These are phyloP conservation scores for Mucuna pruriens DNA, from an alignment of 306 rosid genomes.

Conservation along the genomic window DNA sequence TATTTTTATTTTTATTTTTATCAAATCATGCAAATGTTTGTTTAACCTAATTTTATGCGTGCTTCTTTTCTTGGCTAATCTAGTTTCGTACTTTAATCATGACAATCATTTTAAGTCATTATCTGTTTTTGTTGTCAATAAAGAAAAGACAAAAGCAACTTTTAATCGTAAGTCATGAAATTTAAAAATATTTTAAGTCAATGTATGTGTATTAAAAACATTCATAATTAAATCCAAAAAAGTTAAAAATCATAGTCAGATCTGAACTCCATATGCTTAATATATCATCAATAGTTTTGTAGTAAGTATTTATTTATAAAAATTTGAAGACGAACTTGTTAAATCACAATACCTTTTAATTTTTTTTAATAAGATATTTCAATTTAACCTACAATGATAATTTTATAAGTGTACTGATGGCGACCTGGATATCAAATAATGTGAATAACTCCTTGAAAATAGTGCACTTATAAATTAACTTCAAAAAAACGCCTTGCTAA, in stretches of 20 bases:
- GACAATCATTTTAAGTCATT: constrained; percentile 16
- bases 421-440: no score
- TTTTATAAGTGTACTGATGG: no score
- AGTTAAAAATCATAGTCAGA: not conserved
- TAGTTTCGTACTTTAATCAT: constrained; percentile 7
- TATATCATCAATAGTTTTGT: not conserved
- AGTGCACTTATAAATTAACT: not conserved
- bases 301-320: not conserved
- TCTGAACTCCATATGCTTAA: not conserved
- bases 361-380: not conserved
- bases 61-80: not conserved
- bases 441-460: no score
- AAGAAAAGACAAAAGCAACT: constrained; percentile 14
- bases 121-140: not conserved
- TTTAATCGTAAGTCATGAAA: not conserved
- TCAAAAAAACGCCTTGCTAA: not conserved
- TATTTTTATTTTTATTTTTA: no score
- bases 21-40: not conserved
- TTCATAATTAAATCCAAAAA: not conserved
- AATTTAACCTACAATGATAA: not conserved
- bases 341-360: not conserved
- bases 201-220: not conserved
- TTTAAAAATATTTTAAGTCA: not conserved
- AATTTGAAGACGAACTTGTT: not conserved
- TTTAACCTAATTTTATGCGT: not conserved